A percentile compares a stretch with the other conserved stretches of the same genome.
Conservation (phyloP, 2,329 filamentous ascomycete species). For the Alternaria conjuncta region DNA sequence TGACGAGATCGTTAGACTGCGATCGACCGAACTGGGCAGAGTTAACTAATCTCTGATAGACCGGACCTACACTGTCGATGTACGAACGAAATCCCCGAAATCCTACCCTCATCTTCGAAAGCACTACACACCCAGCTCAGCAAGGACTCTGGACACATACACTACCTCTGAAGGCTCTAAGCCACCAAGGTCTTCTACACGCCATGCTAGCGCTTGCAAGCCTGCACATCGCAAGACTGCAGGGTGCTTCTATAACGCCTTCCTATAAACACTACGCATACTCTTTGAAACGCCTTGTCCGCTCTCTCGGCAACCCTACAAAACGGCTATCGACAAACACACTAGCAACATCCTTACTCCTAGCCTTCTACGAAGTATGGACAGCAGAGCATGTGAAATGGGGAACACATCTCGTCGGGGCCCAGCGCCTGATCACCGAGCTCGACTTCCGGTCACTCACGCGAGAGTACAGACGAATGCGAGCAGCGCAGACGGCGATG, state of each 20-base stretch:
- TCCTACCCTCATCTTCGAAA: constrained; percentile 69
- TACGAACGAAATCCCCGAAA: constrained; percentile 85
- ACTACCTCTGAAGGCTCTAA: constrained; percentile 78
- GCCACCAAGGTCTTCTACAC: constrained; percentile 85
- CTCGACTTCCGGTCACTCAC: constrained; percentile 79
- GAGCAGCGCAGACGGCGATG: constrained; percentile 55
- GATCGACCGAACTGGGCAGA: not conserved
- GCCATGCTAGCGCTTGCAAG: constrained; percentile 87
- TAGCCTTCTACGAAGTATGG: constrained; percentile 95
- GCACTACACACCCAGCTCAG: constrained; percentile 33
- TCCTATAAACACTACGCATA: constrained; percentile 93
- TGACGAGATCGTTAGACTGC: not conserved
- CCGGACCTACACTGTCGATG: constrained; percentile 82
- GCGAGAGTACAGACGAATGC: constrained; percentile 70
- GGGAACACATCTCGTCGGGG: constrained; percentile 89
- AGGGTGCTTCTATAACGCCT: constrained; percentile 74
- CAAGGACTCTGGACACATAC: constrained; percentile 70
- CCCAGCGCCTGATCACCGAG: constrained; percentile 80
- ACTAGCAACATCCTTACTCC: constrained; percentile 82
- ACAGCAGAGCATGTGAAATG: constrained; percentile 93
- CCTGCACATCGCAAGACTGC: constrained; percentile 84
- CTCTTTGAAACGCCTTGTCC: constrained; percentile 77
- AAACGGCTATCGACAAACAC: constrained; percentile 79
- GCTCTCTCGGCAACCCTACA: constrained; percentile 73
- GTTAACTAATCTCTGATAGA: constrained; percentile 49